Evolutionary conservation across 2,329 filamentous ascomycete genomes (phyloP), one percentile per base, ranked within the genome.

Genomic region (Onygenales sp.): DNA sequence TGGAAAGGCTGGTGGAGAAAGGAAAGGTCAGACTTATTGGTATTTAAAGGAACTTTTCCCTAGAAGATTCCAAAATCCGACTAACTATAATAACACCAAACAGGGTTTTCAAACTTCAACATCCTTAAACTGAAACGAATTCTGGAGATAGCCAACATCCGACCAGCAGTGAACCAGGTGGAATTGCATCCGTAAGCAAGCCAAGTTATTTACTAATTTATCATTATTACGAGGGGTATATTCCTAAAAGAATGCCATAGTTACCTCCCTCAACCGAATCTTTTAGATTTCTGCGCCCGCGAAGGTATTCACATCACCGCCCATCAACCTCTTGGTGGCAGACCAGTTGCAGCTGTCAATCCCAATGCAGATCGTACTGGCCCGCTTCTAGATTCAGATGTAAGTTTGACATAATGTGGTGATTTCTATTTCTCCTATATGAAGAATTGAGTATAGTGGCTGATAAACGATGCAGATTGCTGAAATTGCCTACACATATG

Each of bases 121-220:
- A 74, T 70, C 10, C 58, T 59, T 5, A 62, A 64, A 53, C 56
- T 62, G 13, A 59, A 65, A 37, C 59, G 64, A 11, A 54, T 68
- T 31, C 57, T 67, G 13, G 56, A 62, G 46, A 63, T 59, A 0
- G 77, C 78, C n/a, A 76, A 70, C 40, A 73, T 82, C 9, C 69
- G 73, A 0, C 83, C 83, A 0, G 79, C 79, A 2, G 76, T 80
- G 54, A 86, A 86, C 66, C 83, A 86, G 65, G 80, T 86, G 58
- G 83, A 86, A 63, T 79, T 80, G 43, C 82, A 86, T 63, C 81
- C 83, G 17, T 49, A 34, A 32, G 27, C 4, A 6, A 45, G 11
- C 3, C 5, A 33, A 14, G 27, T 11, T n/a, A 9, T 13, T 43
- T 10, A 13, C 17, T 17, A 17, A 42, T 31, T 31, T 10, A 27